Evolutionary conservation across 768 basidiomycete species (phyloP), one percentile per base, ranked within the genome.

Genomic region (Phlebiopsis gigantea): DNA sequence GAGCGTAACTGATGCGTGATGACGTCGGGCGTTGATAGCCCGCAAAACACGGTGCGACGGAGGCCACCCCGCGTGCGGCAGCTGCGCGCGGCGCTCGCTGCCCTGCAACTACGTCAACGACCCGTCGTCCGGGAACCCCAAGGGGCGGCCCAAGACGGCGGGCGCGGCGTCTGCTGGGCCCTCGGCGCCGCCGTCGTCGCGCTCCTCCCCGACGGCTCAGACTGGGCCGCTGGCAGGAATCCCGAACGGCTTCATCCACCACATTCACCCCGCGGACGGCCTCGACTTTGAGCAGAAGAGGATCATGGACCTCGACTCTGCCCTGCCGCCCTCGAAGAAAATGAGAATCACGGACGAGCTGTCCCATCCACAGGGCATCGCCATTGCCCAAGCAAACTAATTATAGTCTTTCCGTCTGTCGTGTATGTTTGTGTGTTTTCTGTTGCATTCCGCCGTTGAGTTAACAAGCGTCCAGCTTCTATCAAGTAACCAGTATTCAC

Each of bases 21-120:
- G 50, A 58, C 26, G 62, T n/a, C n/a, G n/a, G n/a, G n/a, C n/a
- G n/a, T n/a, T n/a, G 59, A 30, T 54, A 91, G 90, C 90, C 31
- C 90, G 90, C 58, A 93, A 93, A 75, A 93, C 90, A 19, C 87
- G 90, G 68, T 93, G 90, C 63, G 90, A 93, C 69, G 90, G 90
- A 41, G 87, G 79, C n/a, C 88, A 89, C 65, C 90, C 90, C 28
- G 79, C 85, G 25, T 93, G 90, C 68, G 83, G 87, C 53, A 90
- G 89, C 71, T 93, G 90, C 69, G 82, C 85, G 57, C 86, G 88
- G 58, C 77, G 90, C 62, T 79, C 81, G 43, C 76, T 92, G 67
- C 76, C 79, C 44, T 93, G 90, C 75, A 88, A 84, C 69, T 93
- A 92, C 72, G 85, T 86, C 42, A 87, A 91, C 65, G 88, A 90